phyloP scores from a whole-genome alignment of 176 grass and related monocot species.

The Phyllostachys edulis region DNA sequence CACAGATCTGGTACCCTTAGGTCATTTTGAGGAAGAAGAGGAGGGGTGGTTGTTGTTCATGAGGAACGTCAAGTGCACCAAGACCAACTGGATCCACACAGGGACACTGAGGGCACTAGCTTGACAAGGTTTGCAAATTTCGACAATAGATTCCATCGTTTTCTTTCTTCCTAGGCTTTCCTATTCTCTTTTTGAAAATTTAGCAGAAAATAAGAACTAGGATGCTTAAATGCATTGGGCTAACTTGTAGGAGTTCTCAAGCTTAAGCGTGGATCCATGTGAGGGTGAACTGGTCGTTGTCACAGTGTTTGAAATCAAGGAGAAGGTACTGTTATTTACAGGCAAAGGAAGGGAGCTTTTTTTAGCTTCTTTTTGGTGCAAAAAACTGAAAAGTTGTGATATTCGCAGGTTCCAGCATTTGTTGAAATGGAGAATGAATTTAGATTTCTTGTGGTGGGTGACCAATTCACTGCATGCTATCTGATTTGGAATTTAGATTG shows the following conservation, averaged over 20 bases:
- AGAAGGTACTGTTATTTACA: conserved; percentile 41
- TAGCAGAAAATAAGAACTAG: not conserved
- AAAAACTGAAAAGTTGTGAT: conserved; percentile 6
- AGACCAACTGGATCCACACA: too few relatives aligned
- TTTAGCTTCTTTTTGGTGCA: not conserved
- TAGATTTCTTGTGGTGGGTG: conserved; percentile 79
- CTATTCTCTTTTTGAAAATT: not conserved
- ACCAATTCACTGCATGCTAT: not conserved
- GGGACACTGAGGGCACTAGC: too few relatives aligned
- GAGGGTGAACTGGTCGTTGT: conserved; percentile 65
- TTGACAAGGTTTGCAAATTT: too few relatives aligned
- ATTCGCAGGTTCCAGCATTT: conserved; percentile 72
- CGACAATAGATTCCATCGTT: too few relatives aligned
- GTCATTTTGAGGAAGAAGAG: too few relatives aligned
- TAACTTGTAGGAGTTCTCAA: conserved; percentile 75
- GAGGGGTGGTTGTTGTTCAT: too few relatives aligned
- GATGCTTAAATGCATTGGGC: not conserved
- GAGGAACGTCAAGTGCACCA: too few relatives aligned
- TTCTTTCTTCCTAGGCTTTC: too few relatives aligned
- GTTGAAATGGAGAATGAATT: conserved; percentile 72
- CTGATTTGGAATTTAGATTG: not conserved
- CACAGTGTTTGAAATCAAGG: conserved; percentile 86
- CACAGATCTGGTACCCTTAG: too few relatives aligned
- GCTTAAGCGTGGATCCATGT: conserved; percentile 80
- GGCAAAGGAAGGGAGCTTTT: not conserved